These are phyloP conservation scores for Pleurotus tuoliensis DNA, from an alignment of 768 basidiomycete species.

Conservation along the genomic window DNA sequence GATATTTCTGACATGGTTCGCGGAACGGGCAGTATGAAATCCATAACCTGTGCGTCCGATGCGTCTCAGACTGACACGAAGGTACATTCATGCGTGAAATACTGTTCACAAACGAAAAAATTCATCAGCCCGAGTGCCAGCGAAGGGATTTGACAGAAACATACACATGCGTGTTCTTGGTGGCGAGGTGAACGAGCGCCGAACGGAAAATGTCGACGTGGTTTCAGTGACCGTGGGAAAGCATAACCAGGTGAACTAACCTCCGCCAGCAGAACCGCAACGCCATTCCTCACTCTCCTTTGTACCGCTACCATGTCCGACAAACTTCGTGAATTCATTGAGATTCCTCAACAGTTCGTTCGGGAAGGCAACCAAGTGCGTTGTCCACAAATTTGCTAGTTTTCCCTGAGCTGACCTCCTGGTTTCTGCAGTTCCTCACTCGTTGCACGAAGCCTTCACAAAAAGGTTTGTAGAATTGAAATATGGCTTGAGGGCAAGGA, in stretches of 20 bases:
- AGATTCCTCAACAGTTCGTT: conserved; percentile 88
- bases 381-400: conserved; percentile 2
- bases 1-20: not conserved
- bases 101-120: conserved; percentile 12
- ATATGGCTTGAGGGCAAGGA: not conserved
- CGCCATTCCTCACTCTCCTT: conserved; percentile 16
- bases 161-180: not conserved
- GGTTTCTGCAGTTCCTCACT: conserved; percentile 72
- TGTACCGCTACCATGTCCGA: conserved; percentile 69
- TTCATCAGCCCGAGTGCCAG: not conserved
- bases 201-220: conserved; percentile 13
- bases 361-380: conserved; percentile 90
- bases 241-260: conserved; percentile 15
- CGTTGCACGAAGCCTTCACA: conserved; percentile 97
- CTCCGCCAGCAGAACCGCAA: conserved; percentile 27
- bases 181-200: too few species aligned
- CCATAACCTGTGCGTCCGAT: conserved; percentile 23
- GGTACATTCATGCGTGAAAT: conserved; percentile 61
- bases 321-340: conserved; percentile 84
- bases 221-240: conserved; percentile 32
- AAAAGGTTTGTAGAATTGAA: conserved; percentile 60
- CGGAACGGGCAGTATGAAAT: conserved; percentile 13
- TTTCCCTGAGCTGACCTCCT: conserved; percentile 6
- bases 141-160: not conserved
- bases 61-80: conserved; percentile 39